Evolutionary conservation across 1,139 yeast genomes (phyloP), one percentile per base, ranked within the genome.

Genomic region (Blastobotrys serpentis): DNA sequence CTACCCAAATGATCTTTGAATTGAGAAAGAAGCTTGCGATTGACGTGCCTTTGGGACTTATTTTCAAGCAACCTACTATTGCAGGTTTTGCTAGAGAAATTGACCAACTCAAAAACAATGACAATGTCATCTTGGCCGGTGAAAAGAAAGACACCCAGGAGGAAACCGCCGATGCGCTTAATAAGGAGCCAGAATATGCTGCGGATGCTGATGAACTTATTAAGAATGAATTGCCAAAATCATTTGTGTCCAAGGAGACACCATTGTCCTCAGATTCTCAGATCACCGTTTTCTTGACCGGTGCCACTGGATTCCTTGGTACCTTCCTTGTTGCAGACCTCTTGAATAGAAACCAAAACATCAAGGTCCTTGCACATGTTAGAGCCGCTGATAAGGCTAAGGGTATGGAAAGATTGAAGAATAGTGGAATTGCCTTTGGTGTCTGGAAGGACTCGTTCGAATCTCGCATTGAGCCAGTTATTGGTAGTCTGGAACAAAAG

Each of bases 221-320:
- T 10, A 60, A 72, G 38, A 18, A 17, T 18, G 58, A 73, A 0
- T 66, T 71, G 41, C 75, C 92, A 52, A 39, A 38, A 4, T 10
- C 33, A 6, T 43, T 49, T 36, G 52, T 56, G 7, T 44, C 68
- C 1, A 55, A 69, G 0, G 81, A 77, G 56, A 52, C 65, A 19
- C 63, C 77, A 2, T 71, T 74, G 1, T 55, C 72, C 1, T 62
- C 76, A 2, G 63, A 70, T 43, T 65, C 67, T 18, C 56, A 65
- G 2, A 62, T 85, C 43, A 84, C 81, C 55, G 86, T 89, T 1
- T 88, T 94, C 60, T 79, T 94, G 40, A 94, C 99, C 19, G 98
- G 99, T 64, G 88, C 84, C 30, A 94, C 98, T 33, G 99, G 99
- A 2, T 94, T 92, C 78, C 72, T 94, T 57, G 99, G 99, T 26